Conservation (phyloP, 495 filamentous ascomycete species). For the Neurospora sp. region DNA sequence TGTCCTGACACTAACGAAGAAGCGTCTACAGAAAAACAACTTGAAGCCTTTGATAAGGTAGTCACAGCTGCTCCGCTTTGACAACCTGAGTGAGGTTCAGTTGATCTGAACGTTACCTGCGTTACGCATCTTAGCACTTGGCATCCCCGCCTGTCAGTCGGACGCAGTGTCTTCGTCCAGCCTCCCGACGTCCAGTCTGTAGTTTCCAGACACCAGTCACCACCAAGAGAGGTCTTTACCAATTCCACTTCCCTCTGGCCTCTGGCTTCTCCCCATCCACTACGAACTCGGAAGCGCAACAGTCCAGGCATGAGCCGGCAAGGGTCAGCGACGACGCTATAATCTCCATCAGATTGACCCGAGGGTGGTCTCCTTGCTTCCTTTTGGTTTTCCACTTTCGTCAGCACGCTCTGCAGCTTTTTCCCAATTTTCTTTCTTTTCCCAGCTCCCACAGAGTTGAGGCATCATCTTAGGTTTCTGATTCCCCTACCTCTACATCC, state of each 20-base stretch:
- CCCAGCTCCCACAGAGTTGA: background rate
- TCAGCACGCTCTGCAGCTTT: background rate
- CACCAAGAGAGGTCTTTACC: background rate
- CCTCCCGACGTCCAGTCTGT: background rate
- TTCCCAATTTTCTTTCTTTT: background rate
- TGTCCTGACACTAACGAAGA: background rate
- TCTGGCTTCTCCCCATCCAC: background rate
- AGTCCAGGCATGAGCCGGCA: background rate
- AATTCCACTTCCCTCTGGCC: background rate
- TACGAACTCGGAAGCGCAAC: background rate
- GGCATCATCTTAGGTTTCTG: background rate
- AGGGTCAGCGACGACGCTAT: background rate
- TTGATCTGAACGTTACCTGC: background rate
- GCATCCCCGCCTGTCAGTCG: background rate
- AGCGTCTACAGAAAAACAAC: background rate
- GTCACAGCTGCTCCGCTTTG: background rate
- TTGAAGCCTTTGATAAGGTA: background rate
- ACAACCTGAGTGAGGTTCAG: background rate
- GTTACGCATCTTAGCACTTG: background rate
- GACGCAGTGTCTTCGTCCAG: background rate
- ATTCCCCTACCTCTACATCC: background rate
- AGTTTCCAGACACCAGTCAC: background rate
- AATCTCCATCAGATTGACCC: background rate
- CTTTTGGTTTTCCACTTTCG: background rate
- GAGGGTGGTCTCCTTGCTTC: background rate